A percentile compares a stretch with the other conserved stretches of the same genome.
Evolutionary conservation across 2,329 filamentous ascomycete species (phyloP).

Genomic region (Epicoccum nigrum): DNA sequence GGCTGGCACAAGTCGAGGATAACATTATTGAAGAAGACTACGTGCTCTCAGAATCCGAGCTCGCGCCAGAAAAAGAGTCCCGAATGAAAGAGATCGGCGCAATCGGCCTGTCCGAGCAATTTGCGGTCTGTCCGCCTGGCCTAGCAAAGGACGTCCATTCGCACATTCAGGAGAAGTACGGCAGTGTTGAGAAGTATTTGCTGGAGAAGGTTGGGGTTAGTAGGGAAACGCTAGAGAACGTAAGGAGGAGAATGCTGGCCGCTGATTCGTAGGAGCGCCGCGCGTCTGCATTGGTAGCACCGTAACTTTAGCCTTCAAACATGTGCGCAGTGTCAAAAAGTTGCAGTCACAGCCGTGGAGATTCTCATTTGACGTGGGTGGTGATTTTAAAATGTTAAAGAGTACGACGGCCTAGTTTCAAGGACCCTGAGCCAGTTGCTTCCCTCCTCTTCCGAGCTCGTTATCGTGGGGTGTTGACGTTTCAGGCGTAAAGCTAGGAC

Average conservation of each 20-base stretch:
- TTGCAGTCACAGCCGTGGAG: neutral
- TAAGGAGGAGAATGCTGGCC: slow-evolving; percentile 43
- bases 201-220: slow-evolving; percentile 64
- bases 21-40: slow-evolving; percentile 75
- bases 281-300: slow-evolving; percentile 14
- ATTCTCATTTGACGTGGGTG: too few species aligned
- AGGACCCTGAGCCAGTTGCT: neutral
- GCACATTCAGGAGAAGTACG: slow-evolving; percentile 68
- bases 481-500: slow-evolving; percentile 31
- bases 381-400: too few species aligned
- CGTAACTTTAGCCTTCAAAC: neutral
- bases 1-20: slow-evolving; percentile 64
- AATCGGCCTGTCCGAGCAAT: slow-evolving; percentile 72
- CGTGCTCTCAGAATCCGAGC: slow-evolving; percentile 64
- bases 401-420: neutral
- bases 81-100: slow-evolving; percentile 71
- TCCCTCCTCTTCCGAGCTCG: neutral
- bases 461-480: slow-evolving; percentile 15
- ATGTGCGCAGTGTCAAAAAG: neutral
- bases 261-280: slow-evolving; percentile 19
- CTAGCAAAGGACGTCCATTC: slow-evolving; percentile 66
- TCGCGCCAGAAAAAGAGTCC: slow-evolving; percentile 66
- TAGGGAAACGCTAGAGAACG: slow-evolving; percentile 40
- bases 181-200: slow-evolving; percentile 71
- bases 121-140: slow-evolving; percentile 68